Base-by-base conservation (phyloP, 345 rosid genomes). In the Moricandia moricandioides region DNA sequence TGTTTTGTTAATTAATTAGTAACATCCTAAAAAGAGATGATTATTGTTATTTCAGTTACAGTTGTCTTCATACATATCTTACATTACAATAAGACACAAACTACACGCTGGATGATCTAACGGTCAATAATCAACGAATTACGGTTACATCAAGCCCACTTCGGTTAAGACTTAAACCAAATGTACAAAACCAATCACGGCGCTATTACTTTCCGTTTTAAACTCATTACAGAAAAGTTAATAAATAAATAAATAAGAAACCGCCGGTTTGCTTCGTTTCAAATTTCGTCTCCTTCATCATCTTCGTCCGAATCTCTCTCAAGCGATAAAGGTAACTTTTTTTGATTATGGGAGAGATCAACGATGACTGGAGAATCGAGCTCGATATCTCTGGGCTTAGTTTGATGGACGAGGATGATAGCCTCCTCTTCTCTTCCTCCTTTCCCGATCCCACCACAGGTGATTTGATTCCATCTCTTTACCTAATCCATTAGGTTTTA, bases 401-500 rank as follows among this genome's bases (percentile, higher is more conserved):
- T 75, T 89, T 94, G 69, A 86, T 95, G 59, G 97, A 95, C 68
- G 99, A 92, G 78, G 96, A 92, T 67, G 99, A 95, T 75, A 86
- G 83, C 79, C 96, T 95, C 77, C 84, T 90, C 80, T 77, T 70
- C 90, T 21, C 24, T 21, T 21, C 24, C 24, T 21, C 24, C 24
- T 2, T 79, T 89, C 72, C 9, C 21, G 79, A 79, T 71, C 74
- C 62, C 47, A 73, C 45, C 45, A 66, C 86, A 75, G 89, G 94
- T 88, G 1, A 27, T n/a, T 45, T 58, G 1, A 27, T 49, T 12
- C 17, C 16, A 8, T 67, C 57, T 62, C 56, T 14, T 73, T n/a
- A 14, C 56, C 14, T 71, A 8, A 10, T 37, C 12, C 13, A 1
- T 14, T 37, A 2, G 26, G n/a, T 66, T 33, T 33, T 49, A 14